phyloP scores from a whole-genome alignment of 2,329 filamentous ascomycete genomes.

The Aspergillus hortae region DNA sequence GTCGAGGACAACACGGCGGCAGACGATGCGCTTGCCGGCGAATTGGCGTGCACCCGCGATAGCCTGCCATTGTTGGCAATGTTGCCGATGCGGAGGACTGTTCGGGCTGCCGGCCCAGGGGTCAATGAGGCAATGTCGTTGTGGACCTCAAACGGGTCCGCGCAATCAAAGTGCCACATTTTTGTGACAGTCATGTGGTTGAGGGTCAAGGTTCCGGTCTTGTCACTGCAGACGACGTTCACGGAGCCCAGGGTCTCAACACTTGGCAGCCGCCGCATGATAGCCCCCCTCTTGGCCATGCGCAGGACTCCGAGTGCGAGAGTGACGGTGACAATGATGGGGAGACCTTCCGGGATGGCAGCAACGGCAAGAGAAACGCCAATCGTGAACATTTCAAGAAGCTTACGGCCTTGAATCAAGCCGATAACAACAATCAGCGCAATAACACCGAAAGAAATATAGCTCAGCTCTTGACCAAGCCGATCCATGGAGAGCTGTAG shows the following conservation, averaged over 20 bases:
- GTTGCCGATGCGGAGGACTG: conserved; percentile 86
- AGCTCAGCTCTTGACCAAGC: conserved; percentile 93
- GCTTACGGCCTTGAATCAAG: conserved; percentile 79
- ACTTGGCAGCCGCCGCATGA: conserved; percentile 91
- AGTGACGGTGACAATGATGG: conserved; percentile 97
- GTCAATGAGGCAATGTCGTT: conserved; percentile 51
- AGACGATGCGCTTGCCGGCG: conserved; percentile 65
- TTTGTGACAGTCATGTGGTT: conserved; percentile 98
- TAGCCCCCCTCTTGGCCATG: conserved; percentile 93
- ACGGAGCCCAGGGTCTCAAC: conserved; percentile 98
- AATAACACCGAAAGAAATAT: conserved; percentile 94
- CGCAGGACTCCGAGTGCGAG: conserved; percentile 89
- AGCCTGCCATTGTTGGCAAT: conserved; percentile 93
- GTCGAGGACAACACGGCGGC: conserved; percentile 85
- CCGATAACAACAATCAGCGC: conserved; percentile 88
- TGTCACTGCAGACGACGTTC: conserved; percentile 98
- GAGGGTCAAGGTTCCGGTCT: conserved; percentile 92
- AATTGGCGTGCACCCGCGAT: conserved; percentile 67
- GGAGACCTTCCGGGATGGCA: conserved; percentile 90
- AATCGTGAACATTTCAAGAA: conserved; percentile 95
- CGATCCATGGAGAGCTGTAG: conserved; percentile 95
- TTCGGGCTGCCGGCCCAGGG: conserved; percentile 70
- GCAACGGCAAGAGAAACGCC: conserved; percentile 95
- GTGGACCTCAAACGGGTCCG: conserved; percentile 54
- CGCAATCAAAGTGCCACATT: conserved; percentile 86